These are phyloP conservation scores for Skeletonema costatum DNA, from an alignment of 108 stramenopile genomes.

Conservation along the genomic window DNA sequence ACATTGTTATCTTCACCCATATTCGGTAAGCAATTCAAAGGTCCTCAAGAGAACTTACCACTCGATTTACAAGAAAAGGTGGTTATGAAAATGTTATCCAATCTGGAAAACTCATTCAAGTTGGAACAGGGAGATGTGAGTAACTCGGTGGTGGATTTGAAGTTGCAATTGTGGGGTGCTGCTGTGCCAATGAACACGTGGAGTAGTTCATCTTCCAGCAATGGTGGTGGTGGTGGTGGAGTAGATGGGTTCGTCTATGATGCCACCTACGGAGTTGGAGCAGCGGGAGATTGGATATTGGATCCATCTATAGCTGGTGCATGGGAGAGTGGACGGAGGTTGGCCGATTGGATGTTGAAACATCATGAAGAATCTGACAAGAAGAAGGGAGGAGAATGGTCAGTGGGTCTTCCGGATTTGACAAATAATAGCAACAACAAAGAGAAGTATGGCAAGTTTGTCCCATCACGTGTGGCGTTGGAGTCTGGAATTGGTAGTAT, in stretches of 20 bases:
- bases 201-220: constrained; percentile 13
- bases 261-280: constrained; percentile 59
- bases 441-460: constrained; percentile 18
- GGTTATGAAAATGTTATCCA: constrained; percentile 46
- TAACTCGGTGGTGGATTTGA: constrained; percentile 41
- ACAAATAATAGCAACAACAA: background rate
- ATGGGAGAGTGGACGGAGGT: constrained; percentile 77
- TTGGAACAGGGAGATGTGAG: constrained; percentile 9
- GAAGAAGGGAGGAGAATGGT: background rate
- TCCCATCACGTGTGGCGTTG: constrained; percentile 31
- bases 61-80: constrained; percentile 61
- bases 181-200: constrained; percentile 86
- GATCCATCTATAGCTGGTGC: constrained; percentile 82
- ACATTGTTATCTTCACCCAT: constrained; percentile 75
- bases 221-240: background rate
- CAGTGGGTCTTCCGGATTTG: constrained; percentile 37
- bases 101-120: constrained; percentile 54
- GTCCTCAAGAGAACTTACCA: constrained; percentile 84
- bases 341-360: constrained; percentile 55
- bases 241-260: constrained; percentile 70
- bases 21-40: constrained; percentile 81
- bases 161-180: constrained; percentile 89
- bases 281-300: constrained; percentile 87
- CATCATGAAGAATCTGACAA: background rate
- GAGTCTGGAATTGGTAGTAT: constrained; percentile 46